Conservation (phyloP, 2,329 filamentous ascomycete genomes). For the Exophiala bonariae region DNA sequence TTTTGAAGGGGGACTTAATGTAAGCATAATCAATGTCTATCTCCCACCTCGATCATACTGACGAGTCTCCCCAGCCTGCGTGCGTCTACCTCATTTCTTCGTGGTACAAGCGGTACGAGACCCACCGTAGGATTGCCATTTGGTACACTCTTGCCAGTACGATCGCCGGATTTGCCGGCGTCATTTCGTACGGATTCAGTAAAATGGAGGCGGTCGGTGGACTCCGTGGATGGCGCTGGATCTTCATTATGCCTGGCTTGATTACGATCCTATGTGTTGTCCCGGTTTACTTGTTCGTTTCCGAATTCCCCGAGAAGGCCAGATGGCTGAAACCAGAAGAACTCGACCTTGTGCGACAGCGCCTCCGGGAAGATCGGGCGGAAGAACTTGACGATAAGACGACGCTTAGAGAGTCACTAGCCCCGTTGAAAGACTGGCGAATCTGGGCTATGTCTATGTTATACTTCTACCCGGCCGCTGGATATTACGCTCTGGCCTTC, state of each 20-base stretch:
- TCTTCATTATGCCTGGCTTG: slow-evolving; percentile 54
- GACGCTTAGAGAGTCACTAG: slow-evolving; percentile 28
- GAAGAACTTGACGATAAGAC: slow-evolving; percentile 33
- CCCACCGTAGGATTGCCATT: slow-evolving; percentile 4
- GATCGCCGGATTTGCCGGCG: not conserved
- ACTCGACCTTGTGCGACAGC: slow-evolving; percentile 32
- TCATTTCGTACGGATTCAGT: slow-evolving; percentile 2
- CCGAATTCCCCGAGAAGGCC: slow-evolving; percentile 1
- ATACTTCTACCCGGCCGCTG: not conserved
- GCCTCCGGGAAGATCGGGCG: slow-evolving; percentile 38
- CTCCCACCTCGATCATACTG: not conserved
- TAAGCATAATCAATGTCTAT: not conserved
- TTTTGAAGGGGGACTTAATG: slow-evolving; percentile 31
- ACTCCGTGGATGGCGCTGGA: slow-evolving; percentile 64
- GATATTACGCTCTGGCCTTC: slow-evolving; percentile 37
- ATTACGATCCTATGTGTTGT: slow-evolving; percentile 45
- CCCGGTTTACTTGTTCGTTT: not conserved
- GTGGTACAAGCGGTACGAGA: slow-evolving; percentile 19
- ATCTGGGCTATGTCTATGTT: slow-evolving; percentile 47
- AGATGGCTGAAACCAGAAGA: slow-evolving; percentile 1
- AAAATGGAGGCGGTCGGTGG: slow-evolving; percentile 1
- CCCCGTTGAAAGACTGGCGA: slow-evolving; percentile 36
- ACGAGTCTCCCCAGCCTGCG: not conserved
- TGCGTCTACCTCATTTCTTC: slow-evolving; percentile 16
- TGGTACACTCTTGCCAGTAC: not conserved